Evolutionary conservation across 2,329 filamentous ascomycete species (phyloP), one percentile per base, ranked within the genome.

Genomic region (Pleoardoris graminearum): DNA sequence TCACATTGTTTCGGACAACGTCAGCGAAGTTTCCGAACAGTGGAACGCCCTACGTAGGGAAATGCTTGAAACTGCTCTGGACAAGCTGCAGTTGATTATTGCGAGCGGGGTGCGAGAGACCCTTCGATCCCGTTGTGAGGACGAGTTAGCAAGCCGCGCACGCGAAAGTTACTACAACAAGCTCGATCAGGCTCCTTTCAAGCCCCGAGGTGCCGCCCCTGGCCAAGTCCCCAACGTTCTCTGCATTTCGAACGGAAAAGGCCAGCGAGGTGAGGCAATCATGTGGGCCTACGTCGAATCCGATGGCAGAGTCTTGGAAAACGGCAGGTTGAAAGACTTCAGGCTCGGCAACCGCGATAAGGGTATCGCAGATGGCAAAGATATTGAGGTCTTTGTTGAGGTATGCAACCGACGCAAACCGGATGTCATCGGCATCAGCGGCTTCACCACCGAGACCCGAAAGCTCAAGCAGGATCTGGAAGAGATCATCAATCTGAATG

Each of bases 241-340:
- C 42, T 85, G 92, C 4, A 76, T 99, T 19, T 93, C 92, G 3
- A 95, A 92, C 63, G 94, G 94, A 48, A 86, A 87, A 72, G 90
- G 89, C 12, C 85, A 89, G 61, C 85, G 91, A 36, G 82, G 82
- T 33, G 93, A 97, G 60, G 88, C 91, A 2, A 84, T 96, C 37
- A 89, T 86, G 74, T 97, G 91, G 90, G 87, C 91, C 1, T 97
- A 90, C 80, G 86, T 97, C 14, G 91, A 96, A 66, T 93, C 97
- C 69, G 90, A 96, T 65, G 92, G 93, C 7, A 85, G 91, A 30
- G 88, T 96, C 19, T 76, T 93, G 25, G 94, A 97, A 70, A 89
- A 94, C 62, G 91, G 94, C 65, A 93, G 91, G 65, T 90, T 96
- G 61, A 79, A 82, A 29, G 93, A 96, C 60, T 80, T 99, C 39